phyloP scores from a whole-genome alignment of 805 yeast species.

The Saturnispora hagleri region DNA sequence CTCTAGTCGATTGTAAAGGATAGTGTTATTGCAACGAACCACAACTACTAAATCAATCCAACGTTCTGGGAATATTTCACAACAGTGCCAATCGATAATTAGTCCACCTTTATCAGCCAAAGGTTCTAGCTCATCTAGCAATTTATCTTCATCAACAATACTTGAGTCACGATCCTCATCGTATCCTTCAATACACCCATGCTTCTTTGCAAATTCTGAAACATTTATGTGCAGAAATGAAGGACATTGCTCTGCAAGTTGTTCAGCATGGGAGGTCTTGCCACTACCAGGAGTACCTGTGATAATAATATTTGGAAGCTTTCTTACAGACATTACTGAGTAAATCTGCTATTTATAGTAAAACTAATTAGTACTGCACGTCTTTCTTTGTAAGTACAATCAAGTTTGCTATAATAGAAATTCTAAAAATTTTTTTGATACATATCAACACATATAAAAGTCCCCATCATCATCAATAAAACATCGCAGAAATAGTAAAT shows the following conservation, averaged over 20 bases:
- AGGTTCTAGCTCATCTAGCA: slow-evolving; percentile 73
- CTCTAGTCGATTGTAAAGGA: slow-evolving; percentile 64
- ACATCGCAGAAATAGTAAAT: background rate
- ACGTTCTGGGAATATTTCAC: slow-evolving; percentile 90
- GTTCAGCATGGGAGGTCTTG: slow-evolving; percentile 60
- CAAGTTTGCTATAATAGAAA: no score
- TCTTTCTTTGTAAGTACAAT: background rate
- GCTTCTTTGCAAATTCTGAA: slow-evolving; percentile 72
- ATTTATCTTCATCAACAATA: slow-evolving; percentile 87
- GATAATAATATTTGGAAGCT: slow-evolving; percentile 65
- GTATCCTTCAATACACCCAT: slow-evolving; percentile 70
- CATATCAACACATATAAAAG: background rate
- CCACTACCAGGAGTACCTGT: slow-evolving; percentile 97
- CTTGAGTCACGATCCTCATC: slow-evolving; percentile 80
- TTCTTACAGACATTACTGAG: slow-evolving; percentile 24
- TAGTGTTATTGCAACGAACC: slow-evolving; percentile 63
- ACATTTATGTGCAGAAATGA: slow-evolving; percentile 52
- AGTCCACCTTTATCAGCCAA: slow-evolving; percentile 76
- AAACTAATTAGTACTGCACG: background rate
- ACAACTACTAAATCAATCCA: slow-evolving; percentile 90
- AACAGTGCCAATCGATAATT: slow-evolving; percentile 95
- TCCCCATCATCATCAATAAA: background rate
- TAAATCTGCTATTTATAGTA: background rate
- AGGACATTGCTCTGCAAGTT: slow-evolving; percentile 41
- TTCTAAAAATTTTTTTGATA: background rate